Conservation (phyloP, 768 basidiomycete species). For the Fistulinella prunicolor region DNA sequence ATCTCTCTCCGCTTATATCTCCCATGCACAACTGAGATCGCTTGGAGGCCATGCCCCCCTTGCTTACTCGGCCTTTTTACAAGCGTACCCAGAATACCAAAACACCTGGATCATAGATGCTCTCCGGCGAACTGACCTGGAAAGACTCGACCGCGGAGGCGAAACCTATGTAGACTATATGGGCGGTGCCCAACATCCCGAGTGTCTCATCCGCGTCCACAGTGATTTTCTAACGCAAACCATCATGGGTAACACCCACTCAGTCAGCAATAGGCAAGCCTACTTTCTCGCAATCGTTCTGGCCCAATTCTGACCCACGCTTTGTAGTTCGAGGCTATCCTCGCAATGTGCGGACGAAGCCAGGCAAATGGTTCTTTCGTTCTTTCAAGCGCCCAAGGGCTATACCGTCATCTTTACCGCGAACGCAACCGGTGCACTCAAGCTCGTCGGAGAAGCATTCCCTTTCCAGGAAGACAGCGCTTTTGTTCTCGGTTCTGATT, state of each 20-base stretch:
- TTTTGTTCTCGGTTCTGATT: constrained; percentile 71
- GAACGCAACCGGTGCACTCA: constrained; percentile 77
- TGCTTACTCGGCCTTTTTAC: constrained; percentile 51
- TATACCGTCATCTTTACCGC: constrained; percentile 82
- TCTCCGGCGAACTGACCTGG: constrained; percentile 60
- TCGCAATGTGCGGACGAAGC: constrained; percentile 65
- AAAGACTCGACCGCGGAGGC: constrained; percentile 53
- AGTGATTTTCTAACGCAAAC: constrained; percentile 61
- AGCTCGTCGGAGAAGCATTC: constrained; percentile 79
- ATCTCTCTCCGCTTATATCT: constrained; percentile 25
- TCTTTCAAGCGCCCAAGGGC: constrained; percentile 71
- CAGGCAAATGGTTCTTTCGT: constrained; percentile 66
- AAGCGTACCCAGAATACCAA: constrained; percentile 51
- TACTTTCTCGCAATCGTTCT: not conserved
- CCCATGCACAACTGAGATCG: constrained; percentile 19
- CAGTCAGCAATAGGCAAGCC: constrained; percentile 69
- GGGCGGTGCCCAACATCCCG: constrained; percentile 80
- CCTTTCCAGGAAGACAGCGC: constrained; percentile 58
- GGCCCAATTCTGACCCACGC: not conserved
- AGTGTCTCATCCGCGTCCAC: constrained; percentile 70
- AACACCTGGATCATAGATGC: constrained; percentile 70
- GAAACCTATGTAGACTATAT: constrained; percentile 87
- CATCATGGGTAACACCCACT: constrained; percentile 83
- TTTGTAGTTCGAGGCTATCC: constrained; percentile 73
- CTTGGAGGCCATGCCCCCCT: constrained; percentile 36